A percentile compares a stretch with the other conserved stretches of the same genome.
These are phyloP conservation scores for Wickerhamiella siamensis DNA, from an alignment of 805 yeast species.

Conservation along the genomic window DNA sequence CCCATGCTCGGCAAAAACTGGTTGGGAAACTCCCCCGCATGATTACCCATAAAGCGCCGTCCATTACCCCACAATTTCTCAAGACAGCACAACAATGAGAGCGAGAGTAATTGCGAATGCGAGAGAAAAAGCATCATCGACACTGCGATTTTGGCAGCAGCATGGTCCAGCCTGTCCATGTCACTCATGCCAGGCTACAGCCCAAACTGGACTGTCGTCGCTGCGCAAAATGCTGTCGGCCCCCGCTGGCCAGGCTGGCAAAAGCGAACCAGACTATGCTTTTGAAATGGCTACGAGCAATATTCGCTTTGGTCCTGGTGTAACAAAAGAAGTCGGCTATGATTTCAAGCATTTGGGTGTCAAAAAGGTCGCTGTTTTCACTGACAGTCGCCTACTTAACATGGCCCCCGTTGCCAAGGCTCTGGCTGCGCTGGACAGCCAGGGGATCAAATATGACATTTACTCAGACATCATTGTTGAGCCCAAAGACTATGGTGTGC, in stretches of 20 bases:
- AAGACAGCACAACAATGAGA: too few relatives aligned
- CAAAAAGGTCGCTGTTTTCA: slow-evolving; percentile 26
- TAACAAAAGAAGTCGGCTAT: slow-evolving; percentile 27
- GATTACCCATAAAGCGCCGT: too few relatives aligned
- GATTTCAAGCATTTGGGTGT: slow-evolving; percentile 25
- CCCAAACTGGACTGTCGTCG: slow-evolving; percentile 2
- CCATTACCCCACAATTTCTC: too few relatives aligned
- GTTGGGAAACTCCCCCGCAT: too few relatives aligned
- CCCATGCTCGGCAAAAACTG: too few relatives aligned
- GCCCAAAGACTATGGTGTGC: slow-evolving; percentile 26
- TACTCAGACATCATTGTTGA: slow-evolving; percentile 27
- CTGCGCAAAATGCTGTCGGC: slow-evolving; percentile 4
- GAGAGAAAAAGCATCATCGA: slow-evolving; percentile 4
- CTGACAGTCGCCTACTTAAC: slow-evolving; percentile 23
- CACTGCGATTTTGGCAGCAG: slow-evolving; percentile 15
- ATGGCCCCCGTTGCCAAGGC: slow-evolving; percentile 23
- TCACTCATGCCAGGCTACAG: slow-evolving; percentile 21
- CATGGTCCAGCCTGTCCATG: slow-evolving; percentile 25
- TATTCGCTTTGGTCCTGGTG: slow-evolving; percentile 29
- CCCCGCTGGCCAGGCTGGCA: slow-evolving; percentile 3
- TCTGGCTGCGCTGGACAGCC: slow-evolving; percentile 22
- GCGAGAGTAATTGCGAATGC: neutral
- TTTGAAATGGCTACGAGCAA: slow-evolving; percentile 29
- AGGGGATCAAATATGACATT: slow-evolving; percentile 25
- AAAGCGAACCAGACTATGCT: slow-evolving; percentile 24